Conservation (phyloP, 352 stramenopile genomes). For the Albugo candida region DNA sequence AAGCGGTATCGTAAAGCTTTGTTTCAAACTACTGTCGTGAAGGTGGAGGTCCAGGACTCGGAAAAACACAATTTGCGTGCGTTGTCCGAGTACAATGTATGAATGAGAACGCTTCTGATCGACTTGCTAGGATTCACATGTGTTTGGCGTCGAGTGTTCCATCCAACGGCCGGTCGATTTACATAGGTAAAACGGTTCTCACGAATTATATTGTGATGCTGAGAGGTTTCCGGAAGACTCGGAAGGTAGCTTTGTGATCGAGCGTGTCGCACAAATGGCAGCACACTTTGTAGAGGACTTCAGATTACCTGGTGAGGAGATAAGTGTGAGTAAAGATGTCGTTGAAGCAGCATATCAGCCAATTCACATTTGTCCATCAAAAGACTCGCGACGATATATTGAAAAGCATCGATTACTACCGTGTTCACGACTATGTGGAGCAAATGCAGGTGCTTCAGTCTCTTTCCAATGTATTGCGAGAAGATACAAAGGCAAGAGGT, state of each 20-base stretch:
- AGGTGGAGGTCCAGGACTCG: conserved; percentile 44
- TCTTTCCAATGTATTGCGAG: conserved; percentile 15
- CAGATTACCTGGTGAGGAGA: conserved; percentile 7
- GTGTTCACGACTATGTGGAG: conserved; percentile 74
- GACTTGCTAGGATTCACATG: conserved; percentile 29
- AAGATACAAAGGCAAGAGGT: conserved; percentile 1
- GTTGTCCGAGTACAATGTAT: neutral
- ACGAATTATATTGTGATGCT: neutral
- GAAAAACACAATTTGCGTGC: conserved; percentile 63
- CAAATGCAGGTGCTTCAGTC: conserved; percentile 76
- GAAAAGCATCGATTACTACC: conserved; percentile 47
- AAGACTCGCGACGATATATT: conserved; percentile 48
- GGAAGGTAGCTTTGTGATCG: conserved; percentile 83
- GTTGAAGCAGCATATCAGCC: conserved; percentile 5
- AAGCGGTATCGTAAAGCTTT: neutral
- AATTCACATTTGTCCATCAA: neutral
- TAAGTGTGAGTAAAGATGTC: conserved; percentile 15
- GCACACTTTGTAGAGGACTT: conserved; percentile 59
- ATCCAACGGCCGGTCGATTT: conserved; percentile 5
- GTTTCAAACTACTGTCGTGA: conserved; percentile 1
- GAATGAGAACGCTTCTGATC: neutral
- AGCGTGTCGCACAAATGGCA: conserved; percentile 76
- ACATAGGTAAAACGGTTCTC: conserved; percentile 18
- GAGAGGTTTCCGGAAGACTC: conserved; percentile 42
- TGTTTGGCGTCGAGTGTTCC: conserved; percentile 24